These are phyloP conservation scores for Gilbertella persicaria DNA, from an alignment of 371 early-diverging fungal species.

Conservation along the genomic window DNA sequence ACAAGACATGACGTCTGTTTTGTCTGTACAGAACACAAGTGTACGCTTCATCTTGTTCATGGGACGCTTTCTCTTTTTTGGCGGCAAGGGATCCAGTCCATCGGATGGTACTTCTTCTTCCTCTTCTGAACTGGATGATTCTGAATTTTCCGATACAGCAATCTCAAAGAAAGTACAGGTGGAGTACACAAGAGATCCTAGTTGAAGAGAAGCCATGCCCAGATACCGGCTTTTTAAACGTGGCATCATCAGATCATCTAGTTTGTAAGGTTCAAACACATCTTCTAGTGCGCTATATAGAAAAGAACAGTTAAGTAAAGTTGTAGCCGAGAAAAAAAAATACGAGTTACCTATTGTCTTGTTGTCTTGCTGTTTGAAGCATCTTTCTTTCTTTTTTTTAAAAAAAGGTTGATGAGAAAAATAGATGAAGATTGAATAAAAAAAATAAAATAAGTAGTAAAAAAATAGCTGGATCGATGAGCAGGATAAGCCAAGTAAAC, in stretches of 20 bases:
- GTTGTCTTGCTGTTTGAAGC: no score
- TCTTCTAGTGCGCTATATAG: background rate
- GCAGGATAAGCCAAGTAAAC: no score
- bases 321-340: no score
- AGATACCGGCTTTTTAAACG: slow-evolving; percentile 36
- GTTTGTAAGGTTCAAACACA: background rate
- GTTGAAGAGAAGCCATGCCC: slow-evolving; percentile 30
- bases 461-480: no score
- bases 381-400: no score
- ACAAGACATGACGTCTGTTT: slow-evolving; percentile 1
- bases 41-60: slow-evolving; percentile 27
- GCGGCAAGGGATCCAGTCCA: slow-evolving; percentile 18
- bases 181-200: slow-evolving; percentile 19
- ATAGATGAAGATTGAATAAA: no score
- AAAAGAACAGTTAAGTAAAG: background rate
- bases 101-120: background rate
- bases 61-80: slow-evolving; percentile 43
- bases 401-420: no score
- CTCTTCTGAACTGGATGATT: slow-evolving; percentile 1
- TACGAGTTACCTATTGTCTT: no score
- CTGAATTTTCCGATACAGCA: slow-evolving; percentile 49
- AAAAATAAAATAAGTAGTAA: no score
- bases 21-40: slow-evolving; percentile 30
- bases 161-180: slow-evolving; percentile 40
- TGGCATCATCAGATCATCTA: background rate